Percentiles rank a stretch among this genome's conserved stretches.
These are phyloP conservation scores for Kitagawia praeruptora DNA, from an alignment of 129 eudicot species.

Conservation along the genomic window DNA sequence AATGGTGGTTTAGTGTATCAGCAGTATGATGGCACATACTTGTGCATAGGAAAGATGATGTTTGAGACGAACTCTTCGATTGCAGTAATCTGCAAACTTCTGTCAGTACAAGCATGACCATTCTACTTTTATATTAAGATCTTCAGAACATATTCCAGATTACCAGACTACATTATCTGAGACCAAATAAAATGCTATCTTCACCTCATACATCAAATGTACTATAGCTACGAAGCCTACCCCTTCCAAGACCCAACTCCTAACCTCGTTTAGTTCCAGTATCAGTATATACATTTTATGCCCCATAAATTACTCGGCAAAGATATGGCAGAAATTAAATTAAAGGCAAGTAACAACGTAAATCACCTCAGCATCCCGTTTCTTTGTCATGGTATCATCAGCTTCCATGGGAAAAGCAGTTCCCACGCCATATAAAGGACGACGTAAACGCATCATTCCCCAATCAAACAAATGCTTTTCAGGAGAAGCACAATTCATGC, in stretches of 20 bases:
- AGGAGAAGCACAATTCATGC: constrained; percentile 41
- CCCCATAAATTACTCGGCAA: neutral
- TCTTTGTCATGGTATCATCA: constrained; percentile 77
- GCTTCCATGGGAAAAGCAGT: constrained; percentile 73
- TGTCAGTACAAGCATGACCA: neutral
- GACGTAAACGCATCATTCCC: constrained; percentile 79
- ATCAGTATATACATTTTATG: neutral
- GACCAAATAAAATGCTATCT: neutral
- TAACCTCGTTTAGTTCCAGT: neutral
- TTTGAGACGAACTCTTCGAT: neutral
- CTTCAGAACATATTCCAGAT: neutral
- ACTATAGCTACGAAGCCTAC: neutral
- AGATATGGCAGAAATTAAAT: neutral
- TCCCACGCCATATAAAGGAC: constrained; percentile 79
- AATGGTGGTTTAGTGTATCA: constrained; percentile 13
- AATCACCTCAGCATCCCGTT: constrained; percentile 78
- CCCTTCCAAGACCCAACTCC: constrained; percentile 3
- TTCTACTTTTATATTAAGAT: neutral
- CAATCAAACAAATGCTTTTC: constrained; percentile 75
- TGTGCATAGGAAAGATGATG: constrained; percentile 3
- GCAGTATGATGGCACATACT: constrained; percentile 9
- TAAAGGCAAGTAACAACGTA: neutral
- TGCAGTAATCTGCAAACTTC: neutral
- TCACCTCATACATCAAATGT: neutral
- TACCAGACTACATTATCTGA: neutral